Percentiles rank a stretch among this genome's conserved stretches.
Conservation (phyloP, 306 rosid species). For the Ceratonia siliqua region DNA sequence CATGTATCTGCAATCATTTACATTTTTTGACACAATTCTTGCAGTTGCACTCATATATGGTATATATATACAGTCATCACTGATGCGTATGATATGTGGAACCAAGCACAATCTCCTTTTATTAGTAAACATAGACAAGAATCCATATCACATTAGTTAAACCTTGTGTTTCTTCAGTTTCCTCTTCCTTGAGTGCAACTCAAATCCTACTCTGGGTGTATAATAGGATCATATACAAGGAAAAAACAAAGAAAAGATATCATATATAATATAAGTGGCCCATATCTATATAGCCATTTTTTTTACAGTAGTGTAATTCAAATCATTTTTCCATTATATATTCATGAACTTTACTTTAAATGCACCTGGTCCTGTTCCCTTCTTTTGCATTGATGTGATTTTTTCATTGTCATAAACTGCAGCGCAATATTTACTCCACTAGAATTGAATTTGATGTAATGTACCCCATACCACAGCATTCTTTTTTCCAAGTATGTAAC, state of each 20-base stretch:
- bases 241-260: background rate
- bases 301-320: too few relatives aligned
- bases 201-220: background rate
- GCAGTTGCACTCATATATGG: background rate
- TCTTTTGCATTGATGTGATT: constrained; percentile 44
- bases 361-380: constrained; percentile 26
- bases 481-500: constrained; percentile 44
- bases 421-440: constrained; percentile 4
- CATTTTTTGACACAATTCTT: background rate
- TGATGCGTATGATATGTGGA: background rate
- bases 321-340: background rate
- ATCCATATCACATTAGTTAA: too few relatives aligned
- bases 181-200: constrained; percentile 8
- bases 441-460: constrained; percentile 32
- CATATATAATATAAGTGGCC: background rate
- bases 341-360: constrained; percentile 34
- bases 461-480: constrained; percentile 14
- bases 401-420: constrained; percentile 13
- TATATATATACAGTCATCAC: too few relatives aligned
- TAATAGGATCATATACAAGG: background rate
- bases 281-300: background rate
- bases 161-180: background rate
- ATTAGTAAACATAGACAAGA: too few relatives aligned
- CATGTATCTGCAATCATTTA: background rate
- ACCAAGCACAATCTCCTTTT: background rate